Percentiles rank a stretch among this genome's conserved stretches.
phyloP scores from a whole-genome alignment of 306 rosid genomes.

The Vicia faba region DNA sequence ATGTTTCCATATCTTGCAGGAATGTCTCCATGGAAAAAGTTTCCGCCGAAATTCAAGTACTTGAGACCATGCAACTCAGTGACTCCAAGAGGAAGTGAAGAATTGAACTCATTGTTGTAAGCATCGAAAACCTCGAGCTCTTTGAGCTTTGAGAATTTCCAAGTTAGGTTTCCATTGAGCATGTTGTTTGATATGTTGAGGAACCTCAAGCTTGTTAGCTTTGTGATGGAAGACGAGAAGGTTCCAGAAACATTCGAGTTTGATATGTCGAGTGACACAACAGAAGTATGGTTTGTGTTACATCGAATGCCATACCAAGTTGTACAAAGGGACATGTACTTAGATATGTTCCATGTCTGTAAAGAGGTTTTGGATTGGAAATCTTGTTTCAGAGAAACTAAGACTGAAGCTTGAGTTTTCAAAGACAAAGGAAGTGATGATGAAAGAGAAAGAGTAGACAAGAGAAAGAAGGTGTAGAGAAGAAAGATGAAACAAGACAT shows the following conservation, averaged over 20 bases:
- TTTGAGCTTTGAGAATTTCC: conserved; percentile 52
- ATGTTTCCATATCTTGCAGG: conserved; percentile 68
- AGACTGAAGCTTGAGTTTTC: conserved; percentile 70
- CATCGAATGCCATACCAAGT: conserved; percentile 79
- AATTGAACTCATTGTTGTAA: conserved; percentile 70
- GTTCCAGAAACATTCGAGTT: conserved; percentile 65
- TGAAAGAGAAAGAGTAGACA: conserved; percentile 39
- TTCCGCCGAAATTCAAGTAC: conserved; percentile 76
- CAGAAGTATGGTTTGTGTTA: conserved; percentile 46
- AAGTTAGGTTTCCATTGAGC: conserved; percentile 63
- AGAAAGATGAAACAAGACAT: conserved; percentile 30
- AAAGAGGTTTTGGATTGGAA: conserved; percentile 54
- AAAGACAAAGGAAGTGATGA: conserved; percentile 54
- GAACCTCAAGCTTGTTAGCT: conserved; percentile 51
- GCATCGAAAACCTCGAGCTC: conserved; percentile 64
- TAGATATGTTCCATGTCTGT: conserved; percentile 58
- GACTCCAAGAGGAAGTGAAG: conserved; percentile 70
- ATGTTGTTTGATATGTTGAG: conserved; percentile 81
- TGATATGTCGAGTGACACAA: conserved; percentile 71
- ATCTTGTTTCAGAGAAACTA: conserved; percentile 63
- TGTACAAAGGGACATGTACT: conserved; percentile 61
- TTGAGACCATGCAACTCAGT: conserved; percentile 47
- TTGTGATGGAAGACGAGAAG: conserved; percentile 62
- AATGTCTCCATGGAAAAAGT: conserved; percentile 64
- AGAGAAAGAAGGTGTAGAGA: conserved; percentile 32